Percentiles rank a stretch among this genome's conserved stretches.
These are phyloP conservation scores for Venturia effusa DNA, from an alignment of 2,329 filamentous ascomycete species.

Conservation along the genomic window DNA sequence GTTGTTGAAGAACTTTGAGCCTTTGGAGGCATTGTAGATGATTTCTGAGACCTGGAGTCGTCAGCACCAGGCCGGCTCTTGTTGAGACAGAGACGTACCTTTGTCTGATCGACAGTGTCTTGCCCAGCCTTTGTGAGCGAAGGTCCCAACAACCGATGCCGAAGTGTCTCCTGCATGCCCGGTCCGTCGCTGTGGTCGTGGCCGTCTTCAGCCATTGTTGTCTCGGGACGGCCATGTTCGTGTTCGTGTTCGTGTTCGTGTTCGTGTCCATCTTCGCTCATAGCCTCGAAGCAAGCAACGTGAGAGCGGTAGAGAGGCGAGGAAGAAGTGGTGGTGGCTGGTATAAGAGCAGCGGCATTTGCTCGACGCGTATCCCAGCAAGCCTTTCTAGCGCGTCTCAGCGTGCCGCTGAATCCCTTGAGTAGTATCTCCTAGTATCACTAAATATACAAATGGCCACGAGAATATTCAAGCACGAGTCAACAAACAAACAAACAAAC, in stretches of 20 bases:
- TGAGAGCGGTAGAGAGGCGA: too few relatives aligned
- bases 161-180: slow-evolving; percentile 41
- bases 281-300: neutral
- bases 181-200: neutral
- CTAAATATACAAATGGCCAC: too few relatives aligned
- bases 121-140: slow-evolving; percentile 91
- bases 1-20: slow-evolving; percentile 90
- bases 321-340: too few relatives aligned
- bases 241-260: too few relatives aligned
- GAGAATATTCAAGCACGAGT: too few relatives aligned
- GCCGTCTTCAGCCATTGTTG: neutral
- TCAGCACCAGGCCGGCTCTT: neutral
- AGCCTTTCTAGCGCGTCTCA: neutral
- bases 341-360: too few relatives aligned
- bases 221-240: neutral
- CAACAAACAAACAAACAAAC: neutral
- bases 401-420: neutral
- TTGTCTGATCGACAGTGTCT: slow-evolving; percentile 82
- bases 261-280: neutral
- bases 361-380: neutral
- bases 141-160: slow-evolving; percentile 81
- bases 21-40: slow-evolving; percentile 94
- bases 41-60: slow-evolving; percentile 70
- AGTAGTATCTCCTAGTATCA: too few relatives aligned
- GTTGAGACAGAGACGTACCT: slow-evolving; percentile 36